Evolutionary conservation across 306 rosid species (phyloP), one percentile per base, ranked within the genome.

Genomic region (Cucurbita argyrosperma): DNA sequence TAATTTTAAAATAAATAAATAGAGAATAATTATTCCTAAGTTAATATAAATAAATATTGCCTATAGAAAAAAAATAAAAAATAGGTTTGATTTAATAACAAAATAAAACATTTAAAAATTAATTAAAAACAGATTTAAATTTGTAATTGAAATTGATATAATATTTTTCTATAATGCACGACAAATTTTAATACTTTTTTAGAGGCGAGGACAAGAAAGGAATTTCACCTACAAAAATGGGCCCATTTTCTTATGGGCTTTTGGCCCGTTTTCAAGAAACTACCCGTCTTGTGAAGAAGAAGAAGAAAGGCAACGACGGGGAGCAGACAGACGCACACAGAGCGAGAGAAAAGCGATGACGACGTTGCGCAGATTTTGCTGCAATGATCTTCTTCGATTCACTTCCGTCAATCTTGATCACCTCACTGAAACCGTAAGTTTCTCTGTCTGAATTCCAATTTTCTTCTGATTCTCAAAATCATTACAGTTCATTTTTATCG

Each of bases 321-420:
- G 12, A 35, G 39, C 37, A 11, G 15, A n/a, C 53, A 21, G 11
- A 10, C 52, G 18, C 19, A 16, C 23, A 16, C 38, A 10, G 40
- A 8, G 56, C 23, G 45, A 69, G 19, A 69, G 74, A 9, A 14
- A 71, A 72, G 26, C 47, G 77, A 91, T 95, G 99, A 95, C 99
- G 45, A 89, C 99, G 62, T 85, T 95, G 21, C 90, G 97, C 72
- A 87, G 97, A 77, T 95, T 95, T 79, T 85, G 97, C 87, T 95
- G 97, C 85, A 88, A 95, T 75, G 97, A 95, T 77, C 95, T 94
- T 62, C 99, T 91, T 82, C 97, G 96, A 13, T 95, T 91, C 80
- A 46, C 96, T 18, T 80, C 82, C 21, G 97, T 95, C 78, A 91
- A 95, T 83, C 88, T 95, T 0, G 99, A 95, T 79, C 99, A 95